These are phyloP conservation scores for Myxozyma monticola DNA, from an alignment of 805 yeast species.

Conservation along the genomic window DNA sequence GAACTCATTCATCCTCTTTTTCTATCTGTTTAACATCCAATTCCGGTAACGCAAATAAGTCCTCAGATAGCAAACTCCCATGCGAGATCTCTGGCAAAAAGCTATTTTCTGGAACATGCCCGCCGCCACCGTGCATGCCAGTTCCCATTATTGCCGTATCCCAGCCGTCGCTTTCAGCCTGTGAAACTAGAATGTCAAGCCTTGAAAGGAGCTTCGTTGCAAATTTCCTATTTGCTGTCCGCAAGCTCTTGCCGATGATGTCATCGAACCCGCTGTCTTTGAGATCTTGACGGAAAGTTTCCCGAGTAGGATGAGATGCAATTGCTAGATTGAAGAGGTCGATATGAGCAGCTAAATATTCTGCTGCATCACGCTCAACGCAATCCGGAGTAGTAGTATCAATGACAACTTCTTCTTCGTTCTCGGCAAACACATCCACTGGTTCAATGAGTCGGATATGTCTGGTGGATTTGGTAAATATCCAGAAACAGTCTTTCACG, in stretches of 20 bases:
- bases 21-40: neutral
- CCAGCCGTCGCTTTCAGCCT: constrained; percentile 22
- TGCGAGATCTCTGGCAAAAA: neutral
- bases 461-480: constrained; percentile 2
- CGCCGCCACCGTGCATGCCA: constrained; percentile 7
- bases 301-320: constrained; percentile 1
- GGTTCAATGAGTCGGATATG: neutral
- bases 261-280: constrained; percentile 20
- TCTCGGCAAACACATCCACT: neutral
- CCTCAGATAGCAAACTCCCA: neutral
- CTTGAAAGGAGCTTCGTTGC: neutral
- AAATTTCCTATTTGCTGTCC: constrained; percentile 1
- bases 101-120: neutral
- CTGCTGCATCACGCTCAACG: constrained; percentile 19
- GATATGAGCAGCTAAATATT: constrained; percentile 25
- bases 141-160: constrained; percentile 16
- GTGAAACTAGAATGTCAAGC: constrained; percentile 11
- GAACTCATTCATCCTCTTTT: no score
- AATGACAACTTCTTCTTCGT: neutral
- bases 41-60: constrained; percentile 1
- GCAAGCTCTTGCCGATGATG: constrained; percentile 13
- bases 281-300: constrained; percentile 3
- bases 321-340: constrained; percentile 17
- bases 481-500: constrained; percentile 23
- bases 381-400: neutral